These are phyloP conservation scores for Huiozyma sinensis DNA, from an alignment of 805 yeast species.

Conservation along the genomic window DNA sequence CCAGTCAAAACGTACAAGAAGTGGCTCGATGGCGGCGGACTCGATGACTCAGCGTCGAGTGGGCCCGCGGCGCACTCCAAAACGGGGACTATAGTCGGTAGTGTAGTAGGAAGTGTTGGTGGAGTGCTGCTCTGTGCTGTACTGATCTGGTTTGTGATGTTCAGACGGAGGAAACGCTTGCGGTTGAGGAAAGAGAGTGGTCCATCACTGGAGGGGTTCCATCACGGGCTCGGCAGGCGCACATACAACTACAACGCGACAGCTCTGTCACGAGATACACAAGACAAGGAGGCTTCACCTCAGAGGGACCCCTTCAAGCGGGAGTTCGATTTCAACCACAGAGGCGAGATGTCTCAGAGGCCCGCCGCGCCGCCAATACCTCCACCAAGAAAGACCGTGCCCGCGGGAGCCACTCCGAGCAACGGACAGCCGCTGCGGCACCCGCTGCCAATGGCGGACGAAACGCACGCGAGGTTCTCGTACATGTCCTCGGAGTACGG, in stretches of 20 bases:
- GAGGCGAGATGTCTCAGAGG: background rate
- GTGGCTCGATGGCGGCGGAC: constrained; percentile 13
- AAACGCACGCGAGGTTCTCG: constrained; percentile 7
- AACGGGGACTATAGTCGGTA: constrained; percentile 20
- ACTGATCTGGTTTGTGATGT: constrained; percentile 13
- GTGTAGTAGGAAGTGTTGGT: constrained; percentile 25
- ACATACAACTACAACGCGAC: background rate
- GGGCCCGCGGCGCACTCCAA: background rate
- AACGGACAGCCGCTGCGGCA: background rate
- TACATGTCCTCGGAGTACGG: constrained; percentile 10
- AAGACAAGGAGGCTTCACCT: background rate
- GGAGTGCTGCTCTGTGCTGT: constrained; percentile 15
- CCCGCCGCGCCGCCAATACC: constrained; percentile 13
- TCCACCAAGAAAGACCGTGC: constrained; percentile 11
- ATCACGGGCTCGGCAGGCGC: constrained; percentile 16
- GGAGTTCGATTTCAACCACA: constrained; percentile 18
- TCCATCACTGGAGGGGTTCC: background rate
- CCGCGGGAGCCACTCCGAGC: background rate
- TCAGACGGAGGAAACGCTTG: constrained; percentile 8
- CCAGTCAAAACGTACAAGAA: constrained; percentile 13
- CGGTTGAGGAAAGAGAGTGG: background rate
- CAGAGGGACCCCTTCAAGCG: constrained; percentile 16
- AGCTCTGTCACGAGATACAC: background rate
- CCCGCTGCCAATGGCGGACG: constrained; percentile 2
- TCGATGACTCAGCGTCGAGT: background rate